Percentiles rank a stretch among this genome's conserved stretches.
Conservation (phyloP, 257 asterid genomes). For the Thymus mandschuricus region DNA sequence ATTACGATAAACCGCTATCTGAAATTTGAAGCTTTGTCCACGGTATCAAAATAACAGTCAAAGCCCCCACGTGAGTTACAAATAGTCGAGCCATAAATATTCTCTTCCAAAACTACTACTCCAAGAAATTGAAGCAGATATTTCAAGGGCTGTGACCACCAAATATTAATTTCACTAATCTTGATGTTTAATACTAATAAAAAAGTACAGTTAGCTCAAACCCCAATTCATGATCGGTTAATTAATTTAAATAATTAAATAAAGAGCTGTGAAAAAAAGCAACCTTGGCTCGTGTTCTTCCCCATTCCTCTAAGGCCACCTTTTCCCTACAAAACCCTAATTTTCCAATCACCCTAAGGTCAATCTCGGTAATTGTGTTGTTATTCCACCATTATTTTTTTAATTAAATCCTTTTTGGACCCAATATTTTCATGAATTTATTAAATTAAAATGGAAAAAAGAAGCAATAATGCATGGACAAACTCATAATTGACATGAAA, state of each 20-base stretch:
- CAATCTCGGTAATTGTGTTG: slow-evolving; percentile 36
- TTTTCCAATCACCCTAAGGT: slow-evolving; percentile 14
- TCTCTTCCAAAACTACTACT: slow-evolving; percentile 23
- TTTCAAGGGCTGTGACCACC: slow-evolving; percentile 41
- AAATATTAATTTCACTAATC: not conserved
- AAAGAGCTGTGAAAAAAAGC: slow-evolving; percentile 30
- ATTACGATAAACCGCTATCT: not conserved
- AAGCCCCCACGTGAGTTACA: slow-evolving; percentile 64
- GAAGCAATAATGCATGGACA: slow-evolving; percentile 25
- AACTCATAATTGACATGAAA: slow-evolving; percentile 26
- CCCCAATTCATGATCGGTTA: slow-evolving; percentile 46
- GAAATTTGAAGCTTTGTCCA: slow-evolving; percentile 22
- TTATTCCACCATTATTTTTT: not conserved
- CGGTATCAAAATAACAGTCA: slow-evolving; percentile 56
- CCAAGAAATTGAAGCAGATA: slow-evolving; percentile 30
- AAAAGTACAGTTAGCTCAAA: slow-evolving; percentile 49
- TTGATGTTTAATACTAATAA: not conserved
- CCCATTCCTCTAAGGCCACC: slow-evolving; percentile 36
- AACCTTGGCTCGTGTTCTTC: slow-evolving; percentile 48
- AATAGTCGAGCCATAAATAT: slow-evolving; percentile 50
- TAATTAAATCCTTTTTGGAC: not conserved
- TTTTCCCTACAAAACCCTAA: slow-evolving; percentile 30
- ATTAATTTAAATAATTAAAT: slow-evolving; percentile 35
- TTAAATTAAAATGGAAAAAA: not conserved
- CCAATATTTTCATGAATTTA: not conserved